Base-by-base conservation (phyloP, 2,329 filamentous ascomycete species). In the Talaromyces sp. region DNA sequence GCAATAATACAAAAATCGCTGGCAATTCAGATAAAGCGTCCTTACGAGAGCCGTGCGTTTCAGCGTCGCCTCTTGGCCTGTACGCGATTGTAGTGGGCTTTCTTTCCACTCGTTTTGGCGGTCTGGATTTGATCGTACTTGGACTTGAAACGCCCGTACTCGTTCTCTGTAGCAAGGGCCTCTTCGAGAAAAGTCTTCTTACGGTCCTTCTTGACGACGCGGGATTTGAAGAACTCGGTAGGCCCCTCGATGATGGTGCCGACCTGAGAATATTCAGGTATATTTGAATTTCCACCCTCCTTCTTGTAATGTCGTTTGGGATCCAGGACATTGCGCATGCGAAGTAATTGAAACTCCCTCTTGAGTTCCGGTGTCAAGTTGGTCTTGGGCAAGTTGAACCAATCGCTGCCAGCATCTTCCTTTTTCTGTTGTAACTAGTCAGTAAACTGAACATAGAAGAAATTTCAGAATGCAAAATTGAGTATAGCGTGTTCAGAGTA, bases 221-320 rank as follows among this genome's bases (percentile, higher is more conserved):
- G 86, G 21, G 86, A 84, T 70, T 84, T 92, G 79, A 88, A 91
- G 77, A 88, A 96, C 70, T 97, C 93, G 0, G 91, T 92, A 1
- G 92, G 88, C 1, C 92, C 92, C 69, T 95, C 88, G 59, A 97
- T 84, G 62, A 99, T 85, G 6, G 90, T 93, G 60, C 93, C 94
- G 29, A 96, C 85, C 68, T 96, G 91, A 21, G 90, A 95, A 72
- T 89, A 97, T 63, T 91, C 86, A 1, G 94, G 94, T 1, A 88
- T 77, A 62, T 85, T 80, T 61, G 84, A 81, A 71, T 89, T 92
- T 59, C 85, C 83, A 56, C 79, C 84, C 56, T 93, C 88, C 75
- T 97, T 97, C 74, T 93, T 95, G 81, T 96, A 96, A 69, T 93
- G 89, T 55, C 89, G 83, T 72, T 97, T 93, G 0, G 92, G 88